A percentile compares a stretch with the other conserved stretches of the same genome.
Conservation (phyloP, 805 yeast species). For the Kluyveromyces aestuarii region DNA sequence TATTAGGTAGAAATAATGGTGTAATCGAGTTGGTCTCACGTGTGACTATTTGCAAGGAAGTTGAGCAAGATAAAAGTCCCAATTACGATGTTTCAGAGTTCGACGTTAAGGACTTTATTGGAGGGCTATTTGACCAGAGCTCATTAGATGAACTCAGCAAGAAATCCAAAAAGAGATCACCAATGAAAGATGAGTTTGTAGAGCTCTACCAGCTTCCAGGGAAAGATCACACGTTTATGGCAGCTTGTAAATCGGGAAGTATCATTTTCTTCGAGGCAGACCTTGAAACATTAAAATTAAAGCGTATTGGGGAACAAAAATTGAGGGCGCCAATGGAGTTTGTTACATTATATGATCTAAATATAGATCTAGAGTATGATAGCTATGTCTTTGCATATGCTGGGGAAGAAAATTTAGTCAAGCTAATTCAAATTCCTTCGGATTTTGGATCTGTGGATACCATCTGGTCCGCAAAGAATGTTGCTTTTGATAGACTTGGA, state of each 20-base stretch:
- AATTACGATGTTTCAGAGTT: slow-evolving; percentile 13
- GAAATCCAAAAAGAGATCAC: slow-evolving; percentile 23
- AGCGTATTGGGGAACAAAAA: slow-evolving; percentile 12
- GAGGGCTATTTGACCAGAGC: slow-evolving; percentile 15
- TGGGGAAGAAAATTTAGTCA: slow-evolving; percentile 62
- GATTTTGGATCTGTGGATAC: slow-evolving; percentile 21
- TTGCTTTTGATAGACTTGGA: slow-evolving; percentile 69
- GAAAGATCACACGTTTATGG: slow-evolving; percentile 19
- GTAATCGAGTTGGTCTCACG: slow-evolving; percentile 30
- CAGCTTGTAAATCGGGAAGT: slow-evolving; percentile 31
- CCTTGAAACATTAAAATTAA: slow-evolving; percentile 3
- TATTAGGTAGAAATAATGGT: slow-evolving; percentile 40
- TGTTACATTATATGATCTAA: slow-evolving; percentile 37
- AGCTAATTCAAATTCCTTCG: slow-evolving; percentile 19
- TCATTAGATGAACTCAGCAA: slow-evolving; percentile 15
- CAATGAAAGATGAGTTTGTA: slow-evolving; percentile 32
- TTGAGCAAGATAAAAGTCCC: slow-evolving; percentile 7
- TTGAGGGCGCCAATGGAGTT: slow-evolving; percentile 39
- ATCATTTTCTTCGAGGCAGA: not conserved
- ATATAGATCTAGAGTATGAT: slow-evolving; percentile 29
- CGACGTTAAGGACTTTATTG: slow-evolving; percentile 13
- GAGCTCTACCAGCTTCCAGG: slow-evolving; percentile 23
- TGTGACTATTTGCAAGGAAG: not conserved
- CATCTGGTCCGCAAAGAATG: slow-evolving; percentile 71
- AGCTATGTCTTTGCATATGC: slow-evolving; percentile 58